Conservation (phyloP, 1,284 basidiomycete species). For the Cutaneotrichosporon spelunceum region DNA sequence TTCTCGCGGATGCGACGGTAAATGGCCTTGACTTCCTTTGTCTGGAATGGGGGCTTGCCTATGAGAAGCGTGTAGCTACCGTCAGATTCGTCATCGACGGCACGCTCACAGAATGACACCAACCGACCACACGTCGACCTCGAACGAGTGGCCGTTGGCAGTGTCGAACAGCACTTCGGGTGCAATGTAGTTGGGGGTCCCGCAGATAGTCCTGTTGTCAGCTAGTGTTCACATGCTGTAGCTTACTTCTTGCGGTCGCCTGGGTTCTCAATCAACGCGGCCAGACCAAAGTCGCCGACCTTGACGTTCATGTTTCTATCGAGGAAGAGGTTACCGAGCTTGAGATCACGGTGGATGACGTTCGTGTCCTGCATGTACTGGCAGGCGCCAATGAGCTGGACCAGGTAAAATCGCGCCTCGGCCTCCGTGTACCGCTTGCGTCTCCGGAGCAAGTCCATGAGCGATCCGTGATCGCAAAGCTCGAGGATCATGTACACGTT, state of each 20-base stretch:
- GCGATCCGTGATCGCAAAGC: conserved; percentile 73
- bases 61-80: conserved; percentile 79
- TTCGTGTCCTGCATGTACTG: conserved; percentile 94
- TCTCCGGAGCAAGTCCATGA: conserved; percentile 85
- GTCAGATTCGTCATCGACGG: conserved; percentile 3
- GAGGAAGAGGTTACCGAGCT: conserved; percentile 92
- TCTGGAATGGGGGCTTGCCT: conserved; percentile 95
- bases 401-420: conserved; percentile 86
- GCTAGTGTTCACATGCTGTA: not conserved
- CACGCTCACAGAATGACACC: conserved; percentile 77
- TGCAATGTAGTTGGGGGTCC: conserved; percentile 98
- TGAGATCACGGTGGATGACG: conserved; percentile 94
- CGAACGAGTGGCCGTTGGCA: conserved; percentile 93
- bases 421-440: conserved; percentile 87
- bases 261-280: conserved; percentile 91
- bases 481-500: conserved; percentile 98
- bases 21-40: conserved; percentile 92
- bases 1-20: conserved; percentile 95
- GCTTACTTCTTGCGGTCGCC: conserved; percentile 88
- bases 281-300: conserved; percentile 95
- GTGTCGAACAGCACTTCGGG: conserved; percentile 96
- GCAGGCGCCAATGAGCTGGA: conserved; percentile 92
- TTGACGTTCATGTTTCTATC: conserved; percentile 91
- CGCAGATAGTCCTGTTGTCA: conserved; percentile 74
- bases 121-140: conserved; percentile 97